Evolutionary conservation across 345 rosid genomes (phyloP), one percentile per base, ranked within the genome.

Genomic region (Carallia brachiata): DNA sequence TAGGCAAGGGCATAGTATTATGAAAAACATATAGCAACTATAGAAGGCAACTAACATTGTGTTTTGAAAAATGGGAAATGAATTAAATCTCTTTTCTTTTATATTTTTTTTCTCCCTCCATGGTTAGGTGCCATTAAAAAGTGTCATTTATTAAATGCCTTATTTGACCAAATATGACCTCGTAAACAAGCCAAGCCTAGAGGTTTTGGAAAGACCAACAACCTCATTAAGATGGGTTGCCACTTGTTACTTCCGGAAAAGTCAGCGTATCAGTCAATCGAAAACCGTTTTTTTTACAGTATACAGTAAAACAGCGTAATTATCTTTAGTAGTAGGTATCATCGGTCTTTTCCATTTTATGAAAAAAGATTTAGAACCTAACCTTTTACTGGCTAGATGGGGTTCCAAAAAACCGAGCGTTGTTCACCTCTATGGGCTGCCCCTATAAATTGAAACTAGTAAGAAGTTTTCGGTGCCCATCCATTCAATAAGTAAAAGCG

Each of bases 391-490:
- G 23, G 66, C 73, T 48, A 61, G 4, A 34, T 27, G 52, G 52
- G 50, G 60, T 69, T 61, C 72, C 72, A 57, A 39, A 39, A 60
- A 48, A 61, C 64, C 64, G 47, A 27, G 63, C 58, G 72, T 59
- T 18, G 40, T 28, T 30, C 6, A 27, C 2, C 5, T 6, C 15
- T 37, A 50, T 18, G 3, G 8, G 8, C 2, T 47, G 54, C 63
- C 58, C 66, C 73, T 61, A 69, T 69, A 69, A 69, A 61, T 69
- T 9, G 16, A 61, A 44, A 48, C 19, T 19, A 15, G 16, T 10
- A 17, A 34, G 36, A 18, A 52, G 32, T 16, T 7, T 36, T 13
- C 50, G 13, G 55, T 57, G 55, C 70, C 57, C 56, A 69, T 69
- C 59, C 30, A 69, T 40, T 54, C 59, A 39, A 59, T 58, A 47